Evolutionary conservation across 2,329 filamentous ascomycete genomes (phyloP).

Genomic region (Allantophomopsis cytisporea): DNA sequence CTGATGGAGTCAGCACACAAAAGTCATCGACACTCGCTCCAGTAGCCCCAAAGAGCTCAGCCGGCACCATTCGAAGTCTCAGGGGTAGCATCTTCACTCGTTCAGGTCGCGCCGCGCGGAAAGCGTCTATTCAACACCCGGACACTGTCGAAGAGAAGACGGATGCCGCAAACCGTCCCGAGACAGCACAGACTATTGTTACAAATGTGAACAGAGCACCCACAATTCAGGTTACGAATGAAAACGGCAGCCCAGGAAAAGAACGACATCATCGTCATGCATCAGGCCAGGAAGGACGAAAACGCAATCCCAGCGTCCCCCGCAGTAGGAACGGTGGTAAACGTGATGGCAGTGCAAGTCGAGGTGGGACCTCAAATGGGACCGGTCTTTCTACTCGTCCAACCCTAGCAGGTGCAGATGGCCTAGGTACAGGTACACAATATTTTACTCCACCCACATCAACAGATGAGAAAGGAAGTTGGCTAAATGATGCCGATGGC

Average conservation of each 20-base stretch:
- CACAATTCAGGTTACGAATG: slow-evolving; percentile 64
- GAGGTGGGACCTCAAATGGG: slow-evolving; percentile 28
- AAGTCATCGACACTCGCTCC: slow-evolving; percentile 28
- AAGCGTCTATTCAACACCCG: slow-evolving; percentile 24
- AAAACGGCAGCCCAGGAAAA: slow-evolving; percentile 31
- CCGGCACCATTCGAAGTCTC: slow-evolving; percentile 56
- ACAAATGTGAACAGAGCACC: slow-evolving; percentile 29
- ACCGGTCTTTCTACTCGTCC: neutral
- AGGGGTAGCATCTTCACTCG: slow-evolving; percentile 69
- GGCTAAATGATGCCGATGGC: slow-evolving; percentile 15
- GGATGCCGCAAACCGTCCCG: slow-evolving; percentile 17
- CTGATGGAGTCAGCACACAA: slow-evolving; percentile 12
- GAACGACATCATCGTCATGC: slow-evolving; percentile 6
- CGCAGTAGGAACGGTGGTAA: slow-evolving; percentile 36
- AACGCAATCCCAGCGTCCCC: slow-evolving; percentile 20
- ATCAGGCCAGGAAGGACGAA: slow-evolving; percentile 19
- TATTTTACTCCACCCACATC: slow-evolving; percentile 35
- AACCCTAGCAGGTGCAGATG: slow-evolving; percentile 5
- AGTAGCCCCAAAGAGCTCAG: slow-evolving; percentile 45
- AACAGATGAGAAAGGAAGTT: slow-evolving; percentile 17
- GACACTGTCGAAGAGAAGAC: slow-evolving; percentile 10
- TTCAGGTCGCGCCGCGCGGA: slow-evolving; percentile 26
- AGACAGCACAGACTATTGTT: slow-evolving; percentile 12
- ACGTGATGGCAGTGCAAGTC: slow-evolving; percentile 30
- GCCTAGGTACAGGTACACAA: slow-evolving; percentile 25